Conservation (phyloP, 805 yeast genomes). For the Spencermartinsiella europaea region DNA sequence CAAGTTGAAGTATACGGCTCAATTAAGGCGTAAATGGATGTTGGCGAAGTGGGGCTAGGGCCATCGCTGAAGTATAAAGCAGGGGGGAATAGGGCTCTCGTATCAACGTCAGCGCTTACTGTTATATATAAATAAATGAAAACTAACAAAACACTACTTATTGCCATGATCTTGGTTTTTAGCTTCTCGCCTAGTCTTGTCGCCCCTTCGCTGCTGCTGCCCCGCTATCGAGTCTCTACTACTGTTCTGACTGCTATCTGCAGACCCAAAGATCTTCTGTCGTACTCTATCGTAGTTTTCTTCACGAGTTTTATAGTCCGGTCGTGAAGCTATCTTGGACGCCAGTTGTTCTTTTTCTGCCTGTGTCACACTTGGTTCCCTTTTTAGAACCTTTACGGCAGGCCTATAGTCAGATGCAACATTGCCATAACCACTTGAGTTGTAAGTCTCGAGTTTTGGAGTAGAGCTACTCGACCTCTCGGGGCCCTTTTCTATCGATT, state of each 20-base stretch:
- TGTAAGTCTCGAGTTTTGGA: not conserved
- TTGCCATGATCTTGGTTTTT: too few relatives aligned
- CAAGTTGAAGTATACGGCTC: too few relatives aligned
- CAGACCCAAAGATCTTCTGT: constrained; percentile 17
- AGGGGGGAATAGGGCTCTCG: too few relatives aligned
- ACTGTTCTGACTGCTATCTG: not conserved
- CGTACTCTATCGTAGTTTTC: constrained; percentile 11
- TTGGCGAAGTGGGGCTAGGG: too few relatives aligned
- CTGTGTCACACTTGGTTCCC: constrained; percentile 4
- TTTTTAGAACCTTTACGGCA: constrained; percentile 17
- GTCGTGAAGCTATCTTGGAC: not conserved
- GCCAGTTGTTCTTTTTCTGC: not conserved
- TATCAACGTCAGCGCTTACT: too few relatives aligned
- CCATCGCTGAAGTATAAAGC: too few relatives aligned
- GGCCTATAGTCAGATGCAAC: constrained; percentile 13
- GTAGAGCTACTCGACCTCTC: not conserved
- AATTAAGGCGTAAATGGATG: too few relatives aligned
- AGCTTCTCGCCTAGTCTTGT: too few relatives aligned
- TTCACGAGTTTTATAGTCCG: not conserved
- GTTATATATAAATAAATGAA: too few relatives aligned
- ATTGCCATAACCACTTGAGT: not conserved
- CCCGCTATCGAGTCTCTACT: not conserved
- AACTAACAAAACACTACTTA: too few relatives aligned
- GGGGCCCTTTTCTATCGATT: not conserved
- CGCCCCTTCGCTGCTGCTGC: not conserved